Conservation (phyloP, 2,329 filamentous ascomycete genomes). For the Teratosphaeria zuluensis region DNA sequence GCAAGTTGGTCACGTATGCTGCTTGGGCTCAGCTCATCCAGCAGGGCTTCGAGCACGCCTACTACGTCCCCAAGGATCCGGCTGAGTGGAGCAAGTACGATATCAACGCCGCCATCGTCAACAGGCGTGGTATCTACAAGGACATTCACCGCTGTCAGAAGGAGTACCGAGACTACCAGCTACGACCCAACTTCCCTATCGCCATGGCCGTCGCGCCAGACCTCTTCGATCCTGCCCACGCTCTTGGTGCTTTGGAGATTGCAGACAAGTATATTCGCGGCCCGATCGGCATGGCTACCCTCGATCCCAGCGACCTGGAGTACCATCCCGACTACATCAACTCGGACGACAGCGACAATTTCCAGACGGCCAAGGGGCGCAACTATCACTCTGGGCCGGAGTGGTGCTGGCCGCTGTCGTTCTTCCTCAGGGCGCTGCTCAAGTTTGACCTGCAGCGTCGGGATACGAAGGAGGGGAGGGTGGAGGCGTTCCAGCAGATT, state of each 20-base stretch:
- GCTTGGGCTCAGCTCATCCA: slow-evolving; percentile 77
- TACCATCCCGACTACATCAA: slow-evolving; percentile 95
- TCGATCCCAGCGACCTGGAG: slow-evolving; percentile 85
- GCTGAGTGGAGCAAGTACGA: slow-evolving; percentile 69
- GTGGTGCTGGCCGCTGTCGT: slow-evolving; percentile 96
- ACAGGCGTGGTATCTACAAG: slow-evolving; percentile 95
- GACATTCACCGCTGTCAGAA: slow-evolving; percentile 90
- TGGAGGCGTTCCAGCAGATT: slow-evolving; percentile 90
- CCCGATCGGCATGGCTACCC: slow-evolving; percentile 87
- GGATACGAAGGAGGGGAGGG: slow-evolving; percentile 55
- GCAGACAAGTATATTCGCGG: slow-evolving; percentile 74
- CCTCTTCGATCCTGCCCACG: slow-evolving; percentile 71
- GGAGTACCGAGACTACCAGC: slow-evolving; percentile 94
- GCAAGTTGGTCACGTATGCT: slow-evolving; percentile 54
- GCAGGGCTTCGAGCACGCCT: slow-evolving; percentile 81
- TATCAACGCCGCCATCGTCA: slow-evolving; percentile 68
- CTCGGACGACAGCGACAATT: slow-evolving; percentile 83
- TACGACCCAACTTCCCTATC: slow-evolving; percentile 87
- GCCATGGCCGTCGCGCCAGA: slow-evolving; percentile 90
- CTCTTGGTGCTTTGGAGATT: slow-evolving; percentile 66
- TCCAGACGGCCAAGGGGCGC: slow-evolving; percentile 82
- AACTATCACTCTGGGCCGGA: slow-evolving; percentile 99
- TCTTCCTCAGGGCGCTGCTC: slow-evolving; percentile 83
- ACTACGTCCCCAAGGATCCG: slow-evolving; percentile 66
- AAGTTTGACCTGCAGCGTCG: slow-evolving; percentile 78